phyloP scores from a whole-genome alignment of 495 filamentous ascomycete species.

The Bryoglossum gracile region DNA sequence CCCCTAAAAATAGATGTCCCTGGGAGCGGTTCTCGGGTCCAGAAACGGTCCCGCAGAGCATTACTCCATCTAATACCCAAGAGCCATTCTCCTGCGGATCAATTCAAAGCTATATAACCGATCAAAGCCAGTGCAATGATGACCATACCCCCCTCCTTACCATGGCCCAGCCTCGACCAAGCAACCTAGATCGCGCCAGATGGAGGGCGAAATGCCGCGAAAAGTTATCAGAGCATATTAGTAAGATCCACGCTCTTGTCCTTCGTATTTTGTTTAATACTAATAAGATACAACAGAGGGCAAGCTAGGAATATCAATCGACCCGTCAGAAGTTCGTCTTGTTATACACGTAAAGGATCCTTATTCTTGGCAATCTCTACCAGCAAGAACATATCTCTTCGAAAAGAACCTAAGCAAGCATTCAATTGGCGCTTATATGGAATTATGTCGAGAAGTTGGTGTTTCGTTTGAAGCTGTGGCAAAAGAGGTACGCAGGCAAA shows the following conservation, averaged over 20 bases:
- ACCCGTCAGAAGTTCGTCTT: constrained; percentile 24
- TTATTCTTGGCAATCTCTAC: constrained; percentile 19
- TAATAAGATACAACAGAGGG: constrained; percentile 22
- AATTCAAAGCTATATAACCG: constrained; percentile 13
- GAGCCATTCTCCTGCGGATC: neutral
- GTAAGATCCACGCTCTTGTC: constrained; percentile 9
- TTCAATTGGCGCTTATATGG: constrained; percentile 22
- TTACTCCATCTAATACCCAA: neutral
- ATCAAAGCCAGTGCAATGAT: constrained; percentile 10
- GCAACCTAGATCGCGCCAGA: constrained; percentile 14
- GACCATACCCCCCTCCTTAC: neutral
- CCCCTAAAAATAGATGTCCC: neutral
- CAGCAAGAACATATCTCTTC: constrained; percentile 11
- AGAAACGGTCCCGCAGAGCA: neutral
- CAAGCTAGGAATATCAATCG: constrained; percentile 24
- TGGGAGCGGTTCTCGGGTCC: neutral
- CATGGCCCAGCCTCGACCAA: constrained; percentile 13
- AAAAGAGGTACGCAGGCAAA: constrained; percentile 13
- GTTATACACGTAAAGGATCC: constrained; percentile 12
- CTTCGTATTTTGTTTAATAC: constrained; percentile 24
- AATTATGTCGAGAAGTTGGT: constrained; percentile 23
- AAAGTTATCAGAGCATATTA: constrained; percentile 19
- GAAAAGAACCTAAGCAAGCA: too few species aligned
- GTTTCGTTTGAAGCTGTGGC: constrained; percentile 21
- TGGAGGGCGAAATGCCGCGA: constrained; percentile 12